Evolutionary conservation across 106 monocot genomes (phyloP), one percentile per base, ranked within the genome.

Genomic region (Narthecium ossifragum): DNA sequence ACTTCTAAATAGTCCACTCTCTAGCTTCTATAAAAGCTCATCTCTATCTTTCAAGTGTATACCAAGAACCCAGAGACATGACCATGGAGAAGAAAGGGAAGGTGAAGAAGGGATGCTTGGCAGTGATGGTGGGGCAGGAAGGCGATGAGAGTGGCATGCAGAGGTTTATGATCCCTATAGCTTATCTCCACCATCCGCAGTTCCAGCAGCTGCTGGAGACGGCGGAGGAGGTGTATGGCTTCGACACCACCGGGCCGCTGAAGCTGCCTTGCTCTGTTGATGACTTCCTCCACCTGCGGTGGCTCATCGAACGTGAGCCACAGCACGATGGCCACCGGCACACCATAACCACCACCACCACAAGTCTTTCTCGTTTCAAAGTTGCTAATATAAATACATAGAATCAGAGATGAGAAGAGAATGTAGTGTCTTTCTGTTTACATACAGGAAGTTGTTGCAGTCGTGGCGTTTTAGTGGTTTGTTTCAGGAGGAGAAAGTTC

Each of bases 41-140:
- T 17, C 14, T 37, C 36, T 37, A 37, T 37, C 36, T 37, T 6
- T 43, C 43, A 37, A 37, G 36, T 37, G 36, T 37, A 37, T 11
- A 6, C 7, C 5, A 26, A 1, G 0, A 13, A 1, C 8, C 9
- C 6, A 51, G 6, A 53, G 26, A 59, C 4, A 66, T 57, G 56
- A 2, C 57, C 9, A 24, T 26, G 25, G 47, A 57, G 25, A 59
- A 65, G 65, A 51, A 46, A 26, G 33, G 13, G 30, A 80, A 80
- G 66, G 66, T 57, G 18, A 80, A 80, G 80, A 80, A 75, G 61
- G 80, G 75, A 20, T 80, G 59, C 29, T 5, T 80, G 20, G 61
- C 62, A 12, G 80, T 80, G 26, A 22, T 25, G 7, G 76, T 82
- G 3, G 81, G 76, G 7, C 32, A 68, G 3, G 70, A 61, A 11